These are phyloP conservation scores for Piper longum DNA, from an alignment of 164 flowering plant species.

Conservation along the genomic window DNA sequence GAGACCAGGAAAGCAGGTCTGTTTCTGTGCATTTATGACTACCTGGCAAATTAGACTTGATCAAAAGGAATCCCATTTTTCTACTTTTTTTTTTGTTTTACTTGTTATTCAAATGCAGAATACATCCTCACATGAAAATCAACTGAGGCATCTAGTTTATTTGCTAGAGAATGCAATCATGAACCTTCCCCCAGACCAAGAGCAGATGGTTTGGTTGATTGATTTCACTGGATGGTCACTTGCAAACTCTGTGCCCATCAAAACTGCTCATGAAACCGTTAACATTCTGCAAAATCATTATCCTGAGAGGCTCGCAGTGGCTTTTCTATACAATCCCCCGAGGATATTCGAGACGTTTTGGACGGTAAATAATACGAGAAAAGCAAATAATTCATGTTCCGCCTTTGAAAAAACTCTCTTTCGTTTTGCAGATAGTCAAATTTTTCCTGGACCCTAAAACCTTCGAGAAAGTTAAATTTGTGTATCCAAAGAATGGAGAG, in stretches of 20 bases:
- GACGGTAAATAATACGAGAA: conserved; percentile 43
- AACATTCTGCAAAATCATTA: conserved; percentile 74
- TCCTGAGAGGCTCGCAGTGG: conserved; percentile 84
- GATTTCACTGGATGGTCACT: conserved; percentile 87
- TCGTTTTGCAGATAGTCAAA: conserved; percentile 49
- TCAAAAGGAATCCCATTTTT: background rate
- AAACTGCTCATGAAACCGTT: conserved; percentile 56
- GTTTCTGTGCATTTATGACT: background rate
- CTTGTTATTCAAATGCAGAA: conserved; percentile 32
- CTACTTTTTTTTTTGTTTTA: background rate
- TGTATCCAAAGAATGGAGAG: conserved; percentile 71
- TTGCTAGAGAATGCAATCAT: conserved; percentile 84
- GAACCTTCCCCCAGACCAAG: conserved; percentile 78
- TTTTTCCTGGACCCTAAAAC: conserved; percentile 78
- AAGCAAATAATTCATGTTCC: background rate
- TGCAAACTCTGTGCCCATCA: conserved; percentile 51
- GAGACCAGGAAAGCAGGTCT: conserved; percentile 65
- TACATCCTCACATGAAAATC: conserved; percentile 52
- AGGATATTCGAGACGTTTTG: conserved; percentile 85
- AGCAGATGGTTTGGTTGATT: conserved; percentile 88
- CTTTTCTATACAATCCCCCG: conserved; percentile 87
- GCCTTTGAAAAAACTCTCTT: background rate
- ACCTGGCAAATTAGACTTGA: background rate
- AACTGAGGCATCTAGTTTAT: conserved; percentile 76
- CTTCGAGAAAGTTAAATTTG: conserved; percentile 76